Evolutionary conservation across 208 protist genomes (phyloP), one percentile per base, ranked within the genome.

Genomic region (Crithidia sp.): DNA sequence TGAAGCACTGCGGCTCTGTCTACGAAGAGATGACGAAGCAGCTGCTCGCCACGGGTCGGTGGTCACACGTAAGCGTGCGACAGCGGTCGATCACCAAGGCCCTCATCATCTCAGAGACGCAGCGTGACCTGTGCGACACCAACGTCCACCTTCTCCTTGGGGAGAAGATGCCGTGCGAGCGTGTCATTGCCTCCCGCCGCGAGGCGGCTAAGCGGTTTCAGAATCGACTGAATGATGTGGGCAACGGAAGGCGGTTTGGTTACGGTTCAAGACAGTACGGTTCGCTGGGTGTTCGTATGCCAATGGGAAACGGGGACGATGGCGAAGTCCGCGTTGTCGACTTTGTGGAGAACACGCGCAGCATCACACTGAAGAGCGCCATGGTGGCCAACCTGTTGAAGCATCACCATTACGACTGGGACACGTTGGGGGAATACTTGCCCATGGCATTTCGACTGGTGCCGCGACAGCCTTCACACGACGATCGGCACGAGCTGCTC

Each of bases 361-460:
- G 77, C 52, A 87, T 95, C 54, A 95, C 90, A 7, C 75, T 95
- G 36, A 95, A 93, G 52, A 85, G 85, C 53, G 79, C 77, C 19
- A 95, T 95, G 90, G 90, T 95, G 66, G 67, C 80, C n/a, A 90
- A 87, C 12, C 63, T 95, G 49, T 81, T 91, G 43, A 72, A 74
- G n/a, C 75, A 93, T 73, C 79, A 92, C 67, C 66, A 81, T 16
- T 54, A 87, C 54, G 78, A 83, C 61, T 93, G 88, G 87, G 52
- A 82, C 14, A 61, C 49, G 13, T 74, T 93, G 14, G 87, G 86
- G 2, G 19, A 67, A 45, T 92, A 95, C 76, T 66, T 92, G 39
- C 90, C 88, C 14, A 61, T 85, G 65, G 86, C 90, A 2, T 95
- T 89, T 70, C 69, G 79, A 53, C 40, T 95, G n/a, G 54, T 76